Evolutionary conservation across 805 yeast genomes (phyloP).

Genomic region (Ogataea minuta): DNA sequence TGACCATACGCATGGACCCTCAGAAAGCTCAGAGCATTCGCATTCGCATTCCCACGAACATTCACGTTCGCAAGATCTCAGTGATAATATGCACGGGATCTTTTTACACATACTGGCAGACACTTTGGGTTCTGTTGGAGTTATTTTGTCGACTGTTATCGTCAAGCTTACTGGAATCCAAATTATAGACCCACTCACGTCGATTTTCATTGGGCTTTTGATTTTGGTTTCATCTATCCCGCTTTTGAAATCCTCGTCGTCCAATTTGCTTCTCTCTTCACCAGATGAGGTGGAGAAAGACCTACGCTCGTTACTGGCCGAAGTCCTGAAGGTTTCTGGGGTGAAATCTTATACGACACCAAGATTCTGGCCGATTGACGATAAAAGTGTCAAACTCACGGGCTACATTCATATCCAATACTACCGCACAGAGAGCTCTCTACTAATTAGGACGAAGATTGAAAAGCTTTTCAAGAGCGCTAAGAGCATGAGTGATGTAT

Average conservation of each 20-base stretch:
- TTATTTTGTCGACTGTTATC: conserved; percentile 82
- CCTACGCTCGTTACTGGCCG: conserved; percentile 64
- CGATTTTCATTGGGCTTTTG: conserved; percentile 78
- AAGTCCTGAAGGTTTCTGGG: conserved; percentile 69
- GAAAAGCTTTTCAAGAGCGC: conserved; percentile 28
- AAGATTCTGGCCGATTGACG: conserved; percentile 77
- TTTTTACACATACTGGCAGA: conserved; percentile 93
- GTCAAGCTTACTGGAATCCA: conserved; percentile 65
- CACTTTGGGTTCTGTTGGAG: conserved; percentile 95
- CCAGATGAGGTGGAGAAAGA: conserved; percentile 51
- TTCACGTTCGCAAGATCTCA: conserved; percentile 37
- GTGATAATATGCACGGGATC: conserved; percentile 87
- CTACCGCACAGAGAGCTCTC: conserved; percentile 38
- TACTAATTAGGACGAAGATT: conserved; percentile 27
- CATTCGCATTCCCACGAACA: conserved; percentile 29
- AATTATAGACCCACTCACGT: conserved; percentile 91
- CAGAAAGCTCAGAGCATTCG: conserved; percentile 21
- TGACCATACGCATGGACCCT: conserved; percentile 17
- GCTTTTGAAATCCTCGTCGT: conserved; percentile 74
- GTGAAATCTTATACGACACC: conserved; percentile 85
- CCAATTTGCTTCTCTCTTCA: conserved; percentile 64
- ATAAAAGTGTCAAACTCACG: conserved; percentile 39
- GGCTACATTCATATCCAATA: conserved; percentile 86
- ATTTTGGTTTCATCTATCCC: conserved; percentile 85
- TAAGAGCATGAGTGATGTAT: conserved; percentile 25